A percentile compares a stretch with the other conserved stretches of the same genome.
phyloP scores from a whole-genome alignment of 1,139 yeast genomes.

The Candida albicans region DNA sequence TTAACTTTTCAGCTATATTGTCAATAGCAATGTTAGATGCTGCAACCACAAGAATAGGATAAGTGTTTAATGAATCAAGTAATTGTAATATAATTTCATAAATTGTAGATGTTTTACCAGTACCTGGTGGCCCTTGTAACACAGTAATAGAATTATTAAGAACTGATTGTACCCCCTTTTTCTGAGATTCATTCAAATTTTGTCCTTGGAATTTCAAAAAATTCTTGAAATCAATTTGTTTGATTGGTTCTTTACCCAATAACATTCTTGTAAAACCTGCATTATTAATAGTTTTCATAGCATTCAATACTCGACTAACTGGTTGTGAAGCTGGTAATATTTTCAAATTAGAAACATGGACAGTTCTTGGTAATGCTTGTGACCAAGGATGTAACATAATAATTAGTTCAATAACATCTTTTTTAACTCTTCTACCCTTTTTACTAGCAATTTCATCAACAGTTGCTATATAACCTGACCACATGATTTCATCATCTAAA shows the following conservation, averaged over 20 bases:
- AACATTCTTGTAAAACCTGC: constrained; percentile 58
- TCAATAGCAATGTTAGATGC: constrained; percentile 78
- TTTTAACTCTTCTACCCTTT: constrained; percentile 12
- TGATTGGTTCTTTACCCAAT: constrained; percentile 60
- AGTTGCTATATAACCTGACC: constrained; percentile 51
- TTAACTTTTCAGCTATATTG: constrained; percentile 69
- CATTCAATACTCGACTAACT: constrained; percentile 58
- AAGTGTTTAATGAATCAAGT: constrained; percentile 52
- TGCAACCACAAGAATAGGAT: constrained; percentile 71
- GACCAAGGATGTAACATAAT: constrained; percentile 57
- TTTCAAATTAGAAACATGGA: constrained; percentile 41
- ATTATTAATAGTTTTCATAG: constrained; percentile 61
- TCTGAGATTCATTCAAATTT: constrained; percentile 62
- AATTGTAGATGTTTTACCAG: constrained; percentile 67
- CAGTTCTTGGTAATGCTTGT: constrained; percentile 46
- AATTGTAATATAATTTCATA: constrained; percentile 66
- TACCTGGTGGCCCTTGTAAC: constrained; percentile 69
- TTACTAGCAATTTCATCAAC: constrained; percentile 28
- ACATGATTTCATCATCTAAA: constrained; percentile 36
- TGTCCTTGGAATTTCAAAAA: constrained; percentile 49
- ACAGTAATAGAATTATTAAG: constrained; percentile 66
- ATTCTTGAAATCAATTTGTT: constrained; percentile 57
- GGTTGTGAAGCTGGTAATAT: constrained; percentile 65
- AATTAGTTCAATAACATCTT: constrained; percentile 40
- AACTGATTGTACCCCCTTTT: constrained; percentile 66